Base-by-base conservation (phyloP, 2,329 filamentous ascomycete species). In the Arthroderma sp. region DNA sequence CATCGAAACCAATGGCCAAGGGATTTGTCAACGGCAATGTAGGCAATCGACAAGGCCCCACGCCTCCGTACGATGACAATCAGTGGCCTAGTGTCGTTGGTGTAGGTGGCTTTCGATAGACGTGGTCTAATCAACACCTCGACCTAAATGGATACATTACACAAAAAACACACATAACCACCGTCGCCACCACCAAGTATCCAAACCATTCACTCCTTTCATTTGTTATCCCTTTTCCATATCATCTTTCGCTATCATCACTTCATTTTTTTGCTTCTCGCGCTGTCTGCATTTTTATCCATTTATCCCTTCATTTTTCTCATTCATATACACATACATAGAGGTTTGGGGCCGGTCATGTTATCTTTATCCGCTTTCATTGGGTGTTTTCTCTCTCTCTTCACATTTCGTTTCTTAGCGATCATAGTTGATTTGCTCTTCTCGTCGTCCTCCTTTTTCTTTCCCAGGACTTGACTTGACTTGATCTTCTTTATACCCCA, bases 41-140 rank as follows among this genome's bases (percentile, higher is more conserved):
- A 62, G 73, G 76, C 21, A 73, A 78, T 56, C 79, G 83, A 39
- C 93, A 95, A 73, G 96, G 91, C 86, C 91, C 91, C 2, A 97
- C 93, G 15, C 93, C 93, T 21, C 91, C 93, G 2, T 95, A 96
- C 64, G 91, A 95, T 67, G 91, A 95, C 65, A 84, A 85, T 61
- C 91, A 95, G 69, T 97, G 91, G 91, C 89, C 86, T 17, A 83
- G 86, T 7, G 85, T 87, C 43, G 87, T 88, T 31, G 83, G 89
- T 9, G 86, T 88, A 4, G 90, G 86, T 72, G 90, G 91, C 63
- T 86, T 87, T 86, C 56, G 47, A 51, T 51, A 51, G 28, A 51
- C 47, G 25, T 51, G 23, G 82, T 84, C 33, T 81, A 86, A 62
- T 65, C 70, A 57, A 69, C 66, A 56, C 71, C 64, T 62, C 67